Evolutionary conservation across 2,329 filamentous ascomycete species (phyloP), one percentile per base, ranked within the genome.

Genomic region (Periconia sp.): DNA sequence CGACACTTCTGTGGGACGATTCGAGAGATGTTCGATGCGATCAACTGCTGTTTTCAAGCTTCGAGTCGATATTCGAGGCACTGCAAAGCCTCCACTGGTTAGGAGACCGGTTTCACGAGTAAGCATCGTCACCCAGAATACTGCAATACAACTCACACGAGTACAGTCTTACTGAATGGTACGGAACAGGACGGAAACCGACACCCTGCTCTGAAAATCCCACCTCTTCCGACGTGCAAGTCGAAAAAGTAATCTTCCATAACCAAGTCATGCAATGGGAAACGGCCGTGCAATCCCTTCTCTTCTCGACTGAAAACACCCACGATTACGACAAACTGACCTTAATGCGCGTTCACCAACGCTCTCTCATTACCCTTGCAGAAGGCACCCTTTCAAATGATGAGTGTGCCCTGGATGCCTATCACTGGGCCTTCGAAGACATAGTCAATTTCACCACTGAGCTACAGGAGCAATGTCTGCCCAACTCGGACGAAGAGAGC

Each of bases 341-440:
- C 5, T 21, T 54, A 11, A 40, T 55, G 34, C 43, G 36, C 5
- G 39, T 52, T 7, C 46, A 52, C 32, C 41, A 50, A 37, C 19
- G 46, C 2, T 47, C 40, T 1, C 24, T 29, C 3, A 24, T 48
- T 3, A 50, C 40, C 4, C 18, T 46, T 7, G 29, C 50, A 1
- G 43, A 45, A 25, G 40, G 29, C 29, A 43, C 43, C 30, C 36
- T 55, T 12, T 31, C 48, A 15, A 19, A 15, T 12, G 36, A 41
- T 25, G 52, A 55, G 36, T 36, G 32, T n/a, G 12, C 35, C 10
- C 28, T 49, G 2, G 52, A 55, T 30, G 35, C 34, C 15, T 55
- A 36, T 36, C 33, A 40, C 3, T 49, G 46, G 42, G 38, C 40
- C 1, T 52, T 55, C 23, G 36, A 42, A 22, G 49, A 52, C 18